Percentiles rank a stretch among this genome's conserved stretches.
Conservation (phyloP, 805 yeast genomes). For the Saccharomycopsis fodiens region DNA sequence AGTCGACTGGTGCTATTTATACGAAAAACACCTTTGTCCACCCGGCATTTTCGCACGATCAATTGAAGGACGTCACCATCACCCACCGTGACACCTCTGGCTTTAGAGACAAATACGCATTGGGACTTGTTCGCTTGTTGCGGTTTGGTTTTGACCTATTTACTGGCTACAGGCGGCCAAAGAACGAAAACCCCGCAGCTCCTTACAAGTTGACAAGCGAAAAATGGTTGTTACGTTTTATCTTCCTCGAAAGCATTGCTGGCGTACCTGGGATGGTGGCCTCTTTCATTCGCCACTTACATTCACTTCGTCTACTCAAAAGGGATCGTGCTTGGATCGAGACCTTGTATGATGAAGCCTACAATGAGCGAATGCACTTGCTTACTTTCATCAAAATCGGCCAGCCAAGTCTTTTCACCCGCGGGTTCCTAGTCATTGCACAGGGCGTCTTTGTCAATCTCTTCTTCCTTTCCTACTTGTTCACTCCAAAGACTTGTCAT, state of each 20-base stretch:
- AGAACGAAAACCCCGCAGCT: constrained; percentile 19
- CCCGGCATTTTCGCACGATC: constrained; percentile 31
- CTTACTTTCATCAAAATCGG: constrained; percentile 60
- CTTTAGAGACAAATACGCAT: constrained; percentile 46
- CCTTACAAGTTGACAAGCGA: constrained; percentile 48
- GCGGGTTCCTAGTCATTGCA: constrained; percentile 46
- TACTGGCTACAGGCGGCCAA: constrained; percentile 59
- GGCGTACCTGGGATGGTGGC: constrained; percentile 81
- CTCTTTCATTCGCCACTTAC: constrained; percentile 62
- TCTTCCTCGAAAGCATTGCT: constrained; percentile 64
- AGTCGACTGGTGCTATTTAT: constrained; percentile 7
- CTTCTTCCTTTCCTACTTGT: constrained; percentile 52
- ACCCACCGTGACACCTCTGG: constrained; percentile 46
- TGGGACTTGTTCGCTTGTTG: constrained; percentile 35
- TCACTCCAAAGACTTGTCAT: constrained; percentile 59
- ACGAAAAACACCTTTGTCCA: constrained; percentile 36
- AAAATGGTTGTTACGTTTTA: constrained; percentile 56
- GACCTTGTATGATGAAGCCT: constrained; percentile 66
- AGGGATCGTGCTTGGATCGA: constrained; percentile 73
- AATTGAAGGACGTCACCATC: constrained; percentile 35
- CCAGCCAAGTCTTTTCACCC: constrained; percentile 52
- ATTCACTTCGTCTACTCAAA: constrained; percentile 50
- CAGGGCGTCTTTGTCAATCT: constrained; percentile 66
- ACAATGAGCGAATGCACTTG: constrained; percentile 72
- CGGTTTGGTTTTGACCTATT: constrained; percentile 49